A percentile compares a stretch with the other conserved stretches of the same genome.
These are phyloP conservation scores for Inga oerstediana DNA, from an alignment of 306 rosid species.

Conservation along the genomic window DNA sequence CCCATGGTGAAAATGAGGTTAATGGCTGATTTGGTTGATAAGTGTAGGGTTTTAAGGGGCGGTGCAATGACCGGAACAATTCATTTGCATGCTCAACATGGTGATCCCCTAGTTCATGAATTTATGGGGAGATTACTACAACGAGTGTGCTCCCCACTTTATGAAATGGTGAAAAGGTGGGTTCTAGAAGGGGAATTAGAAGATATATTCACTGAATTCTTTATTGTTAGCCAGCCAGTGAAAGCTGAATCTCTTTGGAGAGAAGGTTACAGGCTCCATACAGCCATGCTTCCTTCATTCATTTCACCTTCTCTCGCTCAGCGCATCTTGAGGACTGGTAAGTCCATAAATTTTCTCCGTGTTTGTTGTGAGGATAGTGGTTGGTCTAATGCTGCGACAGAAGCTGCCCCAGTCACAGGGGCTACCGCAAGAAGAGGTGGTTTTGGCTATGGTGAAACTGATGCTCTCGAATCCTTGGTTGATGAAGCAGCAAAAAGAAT, in stretches of 20 bases:
- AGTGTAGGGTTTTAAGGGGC: conserved; percentile 81
- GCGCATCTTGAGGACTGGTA: conserved; percentile 90
- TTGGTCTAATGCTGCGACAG: conserved; percentile 87
- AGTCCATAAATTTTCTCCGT: conserved; percentile 91
- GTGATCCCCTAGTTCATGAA: conserved; percentile 90
- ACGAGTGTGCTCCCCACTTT: conserved; percentile 88
- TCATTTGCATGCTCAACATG: conserved; percentile 92
- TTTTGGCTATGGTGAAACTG: conserved; percentile 91
- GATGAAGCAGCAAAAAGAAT: conserved; percentile 94
- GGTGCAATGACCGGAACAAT: conserved; percentile 94
- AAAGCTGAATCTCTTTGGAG: conserved; percentile 98
- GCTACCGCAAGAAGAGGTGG: conserved; percentile 77
- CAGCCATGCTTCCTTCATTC: conserved; percentile 93
- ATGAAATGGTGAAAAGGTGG: conserved; percentile 95
- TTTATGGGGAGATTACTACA: conserved; percentile 77
- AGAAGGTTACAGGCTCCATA: conserved; percentile 87
- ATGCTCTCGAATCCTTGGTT: conserved; percentile 88
- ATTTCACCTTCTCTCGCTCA: conserved; percentile 93
- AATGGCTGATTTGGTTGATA: conserved; percentile 95
- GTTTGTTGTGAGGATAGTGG: conserved; percentile 96
- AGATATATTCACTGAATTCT: conserved; percentile 86
- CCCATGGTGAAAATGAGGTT: conserved; percentile 91
- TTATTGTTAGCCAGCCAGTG: conserved; percentile 87
- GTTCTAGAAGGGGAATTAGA: conserved; percentile 96
- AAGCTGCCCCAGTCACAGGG: conserved; percentile 79